Evolutionary conservation across 2,329 filamentous ascomycete genomes (phyloP), one percentile per base, ranked within the genome.

Genomic region (Drechslerella coelobrocha): DNA sequence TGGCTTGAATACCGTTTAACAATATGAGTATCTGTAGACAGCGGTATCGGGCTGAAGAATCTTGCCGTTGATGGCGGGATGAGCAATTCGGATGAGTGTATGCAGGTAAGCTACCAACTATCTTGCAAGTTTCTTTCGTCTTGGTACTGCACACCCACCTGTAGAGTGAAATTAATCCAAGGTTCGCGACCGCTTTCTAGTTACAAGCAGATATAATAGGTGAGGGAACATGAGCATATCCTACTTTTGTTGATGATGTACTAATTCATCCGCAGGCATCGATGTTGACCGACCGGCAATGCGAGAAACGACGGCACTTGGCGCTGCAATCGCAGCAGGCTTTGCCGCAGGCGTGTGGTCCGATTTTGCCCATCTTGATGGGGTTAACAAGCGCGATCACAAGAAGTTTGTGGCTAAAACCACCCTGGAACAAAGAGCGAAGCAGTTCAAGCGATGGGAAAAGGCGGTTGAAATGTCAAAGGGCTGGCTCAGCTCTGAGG

Each of bases 31-130:
- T 23, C 29, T 34, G 23, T 43, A 71, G 92, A 96, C 80, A 92
- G 88, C 57, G 87, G 88, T 34, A 88, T 92, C 77, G 85, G 86
- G 73, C 84, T 96, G 29, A 84, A 86, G 65, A 85, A 88, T 73
- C 83, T 96, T 45, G 88, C 90, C 31, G 92, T 96, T 45, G 92
- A 96, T 77, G 92, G 92, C 63, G 92, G 92, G 66, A 90, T 96
- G 84, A 92, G 89, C 76, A 93, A 91, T 79, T 93, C 90, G 9
- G 89, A 92, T 77, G 83, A 96, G 61, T 91, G 88, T 80, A 96
- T 96, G 92, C 91, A 89, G 80, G 83, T 84, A 77, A 61, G 81
- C 78, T 60, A 24, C 56, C 21, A 48, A 12, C 2, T 27, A 75
- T 26, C 24, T 24, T 23, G 26, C n/a, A 37, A 19, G 9, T 6